Evolutionary conservation across 176 grass and related monocot species (phyloP), one percentile per base, ranked within the genome.

Genomic region (Oryza meyeriana): DNA sequence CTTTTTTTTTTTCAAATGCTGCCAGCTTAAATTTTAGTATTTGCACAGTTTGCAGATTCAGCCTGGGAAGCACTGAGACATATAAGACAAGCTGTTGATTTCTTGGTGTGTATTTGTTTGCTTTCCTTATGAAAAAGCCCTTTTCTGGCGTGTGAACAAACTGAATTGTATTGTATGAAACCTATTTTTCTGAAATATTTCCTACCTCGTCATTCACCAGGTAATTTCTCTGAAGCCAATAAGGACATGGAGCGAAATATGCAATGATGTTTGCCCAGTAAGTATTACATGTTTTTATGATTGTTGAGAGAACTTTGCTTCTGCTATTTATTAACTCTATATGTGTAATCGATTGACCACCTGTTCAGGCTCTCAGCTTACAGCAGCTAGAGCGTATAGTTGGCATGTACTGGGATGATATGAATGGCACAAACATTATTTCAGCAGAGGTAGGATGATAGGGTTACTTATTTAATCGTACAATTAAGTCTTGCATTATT

Each of bases 341-440:
- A 66, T 59, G 20, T 20, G 1, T 47, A 39, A 85, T 85, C 12
- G 34, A 76, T 84, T 81, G 57, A 34, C 69, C 64, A 62, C 78
- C 55, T 82, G 34, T 87, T 79, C 83, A 94, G 94, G 88, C 84
- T 57, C 92, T 94, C 69, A 92, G 89, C 82, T 87, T 89, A 78
- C 91, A 94, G 76, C 94, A 97, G 83, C 79, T 94, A 80, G 90
- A 94, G 45, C 86, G 92, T 70, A 81, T 97, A 70, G 87, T 93
- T 65, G 87, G 87, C n/a, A 90, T 89, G 89, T 97, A 94, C 69
- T 94, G 94, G 92, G 92, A 97, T 47, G 94, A 97, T 33, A 76
- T 90, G 76, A 92, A 89, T 24, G 94, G 92, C 34, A 92, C 89
- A 70, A 89, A 94, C 17, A 33, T 83, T 29, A 80, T 92, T 63